Conservation (phyloP, 148 eudicot species). For the Vaccinium vitisidaea region DNA sequence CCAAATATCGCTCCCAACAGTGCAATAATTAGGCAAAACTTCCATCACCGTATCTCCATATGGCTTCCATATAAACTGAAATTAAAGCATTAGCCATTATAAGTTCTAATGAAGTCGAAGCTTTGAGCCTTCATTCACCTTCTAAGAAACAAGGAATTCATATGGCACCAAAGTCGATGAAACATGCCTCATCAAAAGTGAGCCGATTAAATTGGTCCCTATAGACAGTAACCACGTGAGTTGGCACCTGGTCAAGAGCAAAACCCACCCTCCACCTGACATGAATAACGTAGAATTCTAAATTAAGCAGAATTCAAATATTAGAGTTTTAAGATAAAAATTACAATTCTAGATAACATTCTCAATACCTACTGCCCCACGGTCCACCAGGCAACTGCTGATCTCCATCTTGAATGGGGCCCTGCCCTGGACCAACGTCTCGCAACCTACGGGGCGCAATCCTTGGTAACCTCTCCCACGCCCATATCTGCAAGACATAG, state of each 20-base stretch:
- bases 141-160: not conserved
- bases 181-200: not conserved
- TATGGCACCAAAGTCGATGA: not conserved
- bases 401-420: slow-evolving; percentile 4
- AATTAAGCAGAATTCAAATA: not conserved
- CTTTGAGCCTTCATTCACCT: not conserved
- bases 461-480: slow-evolving; percentile 6
- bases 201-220: slow-evolving; percentile 4
- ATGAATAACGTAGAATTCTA: not conserved
- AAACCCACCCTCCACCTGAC: slow-evolving; percentile 3
- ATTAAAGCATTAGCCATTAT: not conserved
- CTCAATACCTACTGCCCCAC: slow-evolving; percentile 6
- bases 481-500: not conserved
- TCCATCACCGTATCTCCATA: not conserved
- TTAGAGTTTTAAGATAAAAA: not conserved
- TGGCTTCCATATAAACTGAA: slow-evolving; percentile 8
- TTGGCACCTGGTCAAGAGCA: slow-evolving; percentile 4
- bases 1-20: not conserved
- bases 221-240: slow-evolving; percentile 3
- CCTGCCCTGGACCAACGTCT: slow-evolving; percentile 6
- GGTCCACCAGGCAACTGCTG: slow-evolving; percentile 5
- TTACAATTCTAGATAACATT: not conserved
- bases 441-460: not conserved
- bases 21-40: not conserved
- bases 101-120: not conserved